Evolutionary conservation across 148 eudicot species (phyloP).

Genomic region (Vaccinium corymbosum): DNA sequence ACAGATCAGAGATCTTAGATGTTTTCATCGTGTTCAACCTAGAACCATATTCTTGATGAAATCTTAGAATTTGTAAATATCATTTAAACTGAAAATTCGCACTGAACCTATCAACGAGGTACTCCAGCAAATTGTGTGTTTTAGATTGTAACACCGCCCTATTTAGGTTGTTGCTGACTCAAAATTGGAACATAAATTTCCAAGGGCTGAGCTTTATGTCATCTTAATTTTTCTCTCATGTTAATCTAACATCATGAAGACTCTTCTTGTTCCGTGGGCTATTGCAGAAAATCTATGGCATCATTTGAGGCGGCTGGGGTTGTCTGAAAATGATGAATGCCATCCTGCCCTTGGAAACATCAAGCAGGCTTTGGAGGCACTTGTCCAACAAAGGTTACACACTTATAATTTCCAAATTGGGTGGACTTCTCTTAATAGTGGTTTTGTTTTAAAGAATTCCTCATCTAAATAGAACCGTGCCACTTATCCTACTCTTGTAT

Average conservation of each 20-base stretch:
- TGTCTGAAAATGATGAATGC: conserved; percentile 68
- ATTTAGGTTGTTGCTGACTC: neutral
- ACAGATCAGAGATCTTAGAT: neutral
- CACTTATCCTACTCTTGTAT: neutral
- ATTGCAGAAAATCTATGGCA: conserved; percentile 80
- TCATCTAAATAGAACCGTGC: neutral
- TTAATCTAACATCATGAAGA: neutral
- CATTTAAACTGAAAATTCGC: neutral
- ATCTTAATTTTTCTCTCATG: neutral
- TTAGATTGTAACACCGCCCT: neutral
- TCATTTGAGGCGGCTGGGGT: conserved; percentile 80
- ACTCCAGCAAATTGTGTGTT: neutral
- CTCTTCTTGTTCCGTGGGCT: neutral
- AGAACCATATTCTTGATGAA: neutral
- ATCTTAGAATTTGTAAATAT: neutral
- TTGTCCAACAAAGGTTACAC: conserved; percentile 82
- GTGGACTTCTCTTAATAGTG: neutral
- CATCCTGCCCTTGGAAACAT: conserved; percentile 67
- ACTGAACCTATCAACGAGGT: neutral
- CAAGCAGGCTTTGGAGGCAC: conserved; percentile 65
- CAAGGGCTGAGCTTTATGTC: neutral
- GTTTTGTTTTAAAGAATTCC: neutral
- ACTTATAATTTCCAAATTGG: conserved; percentile 3
- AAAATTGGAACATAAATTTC: neutral
- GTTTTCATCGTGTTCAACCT: neutral